phyloP scores from a whole-genome alignment of 352 stramenopile genomes.

The Pythium volutum region DNA sequence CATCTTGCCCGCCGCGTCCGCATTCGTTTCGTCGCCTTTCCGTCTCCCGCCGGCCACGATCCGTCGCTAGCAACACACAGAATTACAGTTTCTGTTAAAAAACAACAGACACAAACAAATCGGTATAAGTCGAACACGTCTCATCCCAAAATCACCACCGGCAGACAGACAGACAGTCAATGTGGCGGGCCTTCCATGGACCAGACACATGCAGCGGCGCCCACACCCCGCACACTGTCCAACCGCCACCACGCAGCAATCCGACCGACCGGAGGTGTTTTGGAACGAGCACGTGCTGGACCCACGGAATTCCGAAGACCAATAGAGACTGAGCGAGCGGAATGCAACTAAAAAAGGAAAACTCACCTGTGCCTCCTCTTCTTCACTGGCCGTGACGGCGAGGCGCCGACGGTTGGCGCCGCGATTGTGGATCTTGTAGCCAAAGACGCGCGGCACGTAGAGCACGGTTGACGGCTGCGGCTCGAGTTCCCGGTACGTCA shows the following conservation, averaged over 20 bases:
- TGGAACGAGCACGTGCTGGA: slow-evolving; percentile 25
- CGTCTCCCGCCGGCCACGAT: slow-evolving; percentile 58
- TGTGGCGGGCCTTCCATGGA: slow-evolving; percentile 9
- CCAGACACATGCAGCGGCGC: slow-evolving; percentile 36
- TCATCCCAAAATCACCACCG: slow-evolving; percentile 27
- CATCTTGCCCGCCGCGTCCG: slow-evolving; percentile 39
- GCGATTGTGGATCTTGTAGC: slow-evolving; percentile 92
- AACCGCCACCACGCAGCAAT: slow-evolving; percentile 25
- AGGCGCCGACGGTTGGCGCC: slow-evolving; percentile 79
- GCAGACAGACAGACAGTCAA: slow-evolving; percentile 23
- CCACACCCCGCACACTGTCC: slow-evolving; percentile 27
- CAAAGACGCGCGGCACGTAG: slow-evolving; percentile 90
- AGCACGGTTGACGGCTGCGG: slow-evolving; percentile 77
- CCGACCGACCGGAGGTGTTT: slow-evolving; percentile 30
- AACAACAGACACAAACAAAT: slow-evolving; percentile 63
- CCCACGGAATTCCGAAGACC: slow-evolving; percentile 17
- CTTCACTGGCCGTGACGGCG: slow-evolving; percentile 74
- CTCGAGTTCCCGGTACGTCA: slow-evolving; percentile 95
- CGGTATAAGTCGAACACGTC: slow-evolving; percentile 79
- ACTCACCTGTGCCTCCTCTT: slow-evolving; percentile 81
- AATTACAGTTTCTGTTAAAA: slow-evolving; percentile 92
- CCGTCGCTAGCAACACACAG: slow-evolving; percentile 86
- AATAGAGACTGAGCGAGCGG: slow-evolving; percentile 13
- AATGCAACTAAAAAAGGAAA: slow-evolving; percentile 1
- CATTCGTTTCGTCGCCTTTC: slow-evolving; percentile 62